Percentiles rank a stretch among this genome's conserved stretches.
phyloP scores from a whole-genome alignment of 1,284 basidiomycete genomes.

The Trichosporon sp. region DNA sequence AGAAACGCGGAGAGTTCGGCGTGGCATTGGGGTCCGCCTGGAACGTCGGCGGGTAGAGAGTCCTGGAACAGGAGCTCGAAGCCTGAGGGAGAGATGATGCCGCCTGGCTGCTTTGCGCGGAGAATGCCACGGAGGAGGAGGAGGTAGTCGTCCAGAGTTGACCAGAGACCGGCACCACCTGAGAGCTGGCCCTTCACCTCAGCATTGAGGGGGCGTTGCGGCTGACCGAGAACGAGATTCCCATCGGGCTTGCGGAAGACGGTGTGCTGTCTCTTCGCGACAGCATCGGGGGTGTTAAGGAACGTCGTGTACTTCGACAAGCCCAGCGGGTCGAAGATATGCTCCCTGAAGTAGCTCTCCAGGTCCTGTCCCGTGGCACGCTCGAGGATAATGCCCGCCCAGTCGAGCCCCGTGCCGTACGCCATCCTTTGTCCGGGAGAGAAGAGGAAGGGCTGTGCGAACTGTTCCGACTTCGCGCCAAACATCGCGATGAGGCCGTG shows the following conservation, averaged over 20 bases:
- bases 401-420: slow-evolving; percentile 43
- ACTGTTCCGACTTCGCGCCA: slow-evolving; percentile 21
- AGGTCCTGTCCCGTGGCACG: slow-evolving; percentile 31
- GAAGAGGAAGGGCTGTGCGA: slow-evolving; percentile 34
- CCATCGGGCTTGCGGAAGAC: background rate
- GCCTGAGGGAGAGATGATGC: slow-evolving; percentile 30
- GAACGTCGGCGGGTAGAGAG: slow-evolving; percentile 21
- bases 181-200: slow-evolving; percentile 23
- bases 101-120: background rate
- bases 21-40: background rate
- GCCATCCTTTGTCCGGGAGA: slow-evolving; percentile 40
- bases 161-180: slow-evolving; percentile 46
- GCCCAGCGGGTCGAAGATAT: slow-evolving; percentile 36
- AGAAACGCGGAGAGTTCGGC: background rate
- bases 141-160: slow-evolving; percentile 42
- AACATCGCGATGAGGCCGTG: slow-evolving; percentile 24
- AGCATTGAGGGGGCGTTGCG: slow-evolving; percentile 5
- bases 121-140: slow-evolving; percentile 30
- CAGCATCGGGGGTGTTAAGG: slow-evolving; percentile 20
- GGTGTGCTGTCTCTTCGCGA: slow-evolving; percentile 28
- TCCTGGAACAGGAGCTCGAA: slow-evolving; percentile 36
- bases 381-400: slow-evolving; percentile 35
- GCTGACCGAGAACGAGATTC: background rate
- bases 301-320: slow-evolving; percentile 37
- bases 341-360: slow-evolving; percentile 32